Base-by-base conservation (phyloP, 345 rosid genomes). In the Cardiospermum halicacabum region DNA sequence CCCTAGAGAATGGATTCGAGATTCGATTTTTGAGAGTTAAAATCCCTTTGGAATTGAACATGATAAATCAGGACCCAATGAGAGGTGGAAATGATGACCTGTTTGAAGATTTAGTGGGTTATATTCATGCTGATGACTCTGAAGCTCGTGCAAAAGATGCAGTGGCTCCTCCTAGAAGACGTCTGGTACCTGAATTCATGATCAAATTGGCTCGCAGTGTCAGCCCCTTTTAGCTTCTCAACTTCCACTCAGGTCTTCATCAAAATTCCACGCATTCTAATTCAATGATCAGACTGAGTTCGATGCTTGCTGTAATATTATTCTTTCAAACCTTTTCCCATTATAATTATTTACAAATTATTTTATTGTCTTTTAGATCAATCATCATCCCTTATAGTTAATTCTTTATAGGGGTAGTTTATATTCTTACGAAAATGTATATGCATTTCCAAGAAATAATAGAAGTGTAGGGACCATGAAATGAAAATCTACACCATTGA, bases 101-200 rank as follows among this genome's bases (percentile, higher is more conserved):
- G 93, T 85, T 89, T 67, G 96, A 91, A 83, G 97, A 85, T 69
- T 55, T 91, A 22, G 88, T 91, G 40, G 69, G 83, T 51, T 75
- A 80, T 53, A 69, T 94, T 72, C 77, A 89, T 67, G 88, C 81
- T 40, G 82, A 67, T 48, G 82, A 91, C 60, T 53, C 70, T 34
- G 86, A 84, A 70, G 82, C 80, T 39, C 72, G 64, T 61, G 84
- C 79, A 67, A 80, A 73, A 78, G 85, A 80, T 72, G 79, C 75
- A 28, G 82, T 37, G 62, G 83, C 86, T 61, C 84, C 84, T 65
- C 82, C 86, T 40, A 82, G 93, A 78, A 83, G 92, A 69, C 93
- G 96, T 4, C 91, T 94, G 51, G 97, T 94, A 18, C 99, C 97
- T 16, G 97, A 89, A 65, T 89, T 73, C 74, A 87, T 94, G 96